A percentile compares a stretch with the other conserved stretches of the same genome.
Evolutionary conservation across 2,329 filamentous ascomycete species (phyloP).

Genomic region (Lecanoromycetidae sp.): DNA sequence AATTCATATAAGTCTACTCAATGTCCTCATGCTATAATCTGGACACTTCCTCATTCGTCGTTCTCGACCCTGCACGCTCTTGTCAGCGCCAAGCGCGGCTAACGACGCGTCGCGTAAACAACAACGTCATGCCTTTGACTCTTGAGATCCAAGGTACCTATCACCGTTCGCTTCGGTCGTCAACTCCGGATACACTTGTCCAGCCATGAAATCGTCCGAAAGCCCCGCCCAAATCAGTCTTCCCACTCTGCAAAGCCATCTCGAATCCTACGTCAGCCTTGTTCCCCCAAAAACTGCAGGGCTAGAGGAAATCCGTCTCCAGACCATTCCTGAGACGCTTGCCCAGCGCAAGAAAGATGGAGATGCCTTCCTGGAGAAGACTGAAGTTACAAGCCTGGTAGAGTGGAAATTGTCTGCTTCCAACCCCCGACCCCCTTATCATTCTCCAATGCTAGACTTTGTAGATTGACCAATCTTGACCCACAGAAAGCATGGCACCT

Average conservation of each 20-base stretch:
- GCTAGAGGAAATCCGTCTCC: slow-evolving; percentile 51
- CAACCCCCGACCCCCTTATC: background rate
- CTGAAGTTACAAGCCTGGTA: slow-evolving; percentile 49
- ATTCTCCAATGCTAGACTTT: slow-evolving; percentile 8
- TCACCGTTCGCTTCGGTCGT: background rate
- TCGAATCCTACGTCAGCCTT: background rate
- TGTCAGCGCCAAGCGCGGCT: no score
- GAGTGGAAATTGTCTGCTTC: slow-evolving; percentile 59
- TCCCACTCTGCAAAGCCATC: background rate
- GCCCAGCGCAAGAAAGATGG: slow-evolving; percentile 25
- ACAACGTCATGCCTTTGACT: background rate
- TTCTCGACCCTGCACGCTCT: no score
- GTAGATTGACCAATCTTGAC: slow-evolving; percentile 1
- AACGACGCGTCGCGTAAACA: no score
- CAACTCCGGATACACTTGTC: background rate
- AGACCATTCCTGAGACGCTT: slow-evolving; percentile 40
- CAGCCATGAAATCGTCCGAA: background rate
- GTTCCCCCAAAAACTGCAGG: slow-evolving; percentile 3
- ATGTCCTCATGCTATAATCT: no score
- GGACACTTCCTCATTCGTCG: no score
- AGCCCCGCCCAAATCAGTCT: background rate
- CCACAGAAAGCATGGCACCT: slow-evolving; percentile 47
- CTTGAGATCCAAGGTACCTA: background rate
- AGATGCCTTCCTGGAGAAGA: slow-evolving; percentile 35
- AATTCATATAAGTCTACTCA: no score